A percentile compares a stretch with the other conserved stretches of the same genome.
These are phyloP conservation scores for Auricularia sp. DNA, from an alignment of 768 basidiomycete genomes.

Conservation along the genomic window DNA sequence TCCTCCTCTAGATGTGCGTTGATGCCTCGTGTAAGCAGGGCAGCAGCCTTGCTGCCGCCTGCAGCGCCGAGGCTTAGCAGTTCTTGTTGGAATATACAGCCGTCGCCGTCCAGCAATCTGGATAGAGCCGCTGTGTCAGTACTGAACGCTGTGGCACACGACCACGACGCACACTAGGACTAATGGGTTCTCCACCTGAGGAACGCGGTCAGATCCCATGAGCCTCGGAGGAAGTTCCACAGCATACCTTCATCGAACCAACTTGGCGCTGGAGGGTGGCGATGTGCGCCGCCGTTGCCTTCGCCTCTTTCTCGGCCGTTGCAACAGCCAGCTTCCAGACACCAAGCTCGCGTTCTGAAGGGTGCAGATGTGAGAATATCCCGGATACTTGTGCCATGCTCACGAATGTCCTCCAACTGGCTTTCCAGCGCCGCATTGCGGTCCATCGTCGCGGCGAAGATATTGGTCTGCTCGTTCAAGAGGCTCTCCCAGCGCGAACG, in stretches of 20 bases:
- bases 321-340: constrained; percentile 63
- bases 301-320: constrained; percentile 48
- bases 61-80: constrained; percentile 52
- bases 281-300: constrained; percentile 59
- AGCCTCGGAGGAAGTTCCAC: not conserved
- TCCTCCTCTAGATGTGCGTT: constrained; percentile 58
- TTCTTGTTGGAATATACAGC: constrained; percentile 50
- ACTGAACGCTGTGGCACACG: not conserved
- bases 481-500: not conserved
- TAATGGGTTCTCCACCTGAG: constrained; percentile 45
- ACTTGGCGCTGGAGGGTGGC: constrained; percentile 56
- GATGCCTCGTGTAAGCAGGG: constrained; percentile 57
- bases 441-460: constrained; percentile 36
- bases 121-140: constrained; percentile 36
- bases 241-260: constrained; percentile 26
- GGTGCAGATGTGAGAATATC: not conserved
- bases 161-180: not conserved
- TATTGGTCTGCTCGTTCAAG: not conserved
- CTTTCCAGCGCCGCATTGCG: constrained; percentile 54
- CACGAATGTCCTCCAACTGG: constrained; percentile 45
- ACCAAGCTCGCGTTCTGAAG: constrained; percentile 46
- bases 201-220: constrained; percentile 4
- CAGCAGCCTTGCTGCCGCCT: constrained; percentile 52
- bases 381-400: not conserved
- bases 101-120: constrained; percentile 66